These are phyloP conservation scores for Taphrina betulina DNA, from an alignment of 1,139 yeast species.

Conservation along the genomic window DNA sequence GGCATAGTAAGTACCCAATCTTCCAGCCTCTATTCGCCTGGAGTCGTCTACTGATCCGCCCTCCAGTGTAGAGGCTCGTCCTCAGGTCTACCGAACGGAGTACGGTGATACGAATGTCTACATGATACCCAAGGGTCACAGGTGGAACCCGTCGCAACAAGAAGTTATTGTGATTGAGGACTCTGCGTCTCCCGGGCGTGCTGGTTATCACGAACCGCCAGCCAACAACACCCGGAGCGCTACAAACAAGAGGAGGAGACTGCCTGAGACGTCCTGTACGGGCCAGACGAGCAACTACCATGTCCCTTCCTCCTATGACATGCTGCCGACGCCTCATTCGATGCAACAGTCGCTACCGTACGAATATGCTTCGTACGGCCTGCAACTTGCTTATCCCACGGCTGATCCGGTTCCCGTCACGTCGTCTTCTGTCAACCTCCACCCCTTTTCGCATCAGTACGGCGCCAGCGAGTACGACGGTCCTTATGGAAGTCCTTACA, in stretches of 20 bases:
- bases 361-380: background rate
- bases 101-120: too few species aligned
- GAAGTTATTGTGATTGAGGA: constrained; percentile 45
- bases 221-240: constrained; percentile 16
- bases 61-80: constrained; percentile 13
- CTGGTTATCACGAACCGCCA: constrained; percentile 5
- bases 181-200: constrained; percentile 23
- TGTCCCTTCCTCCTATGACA: background rate
- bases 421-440: background rate
- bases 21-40: background rate
- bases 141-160: constrained; percentile 32
- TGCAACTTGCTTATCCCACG: background rate
- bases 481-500: constrained; percentile 3
- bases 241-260: constrained; percentile 1
- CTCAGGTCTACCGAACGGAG: constrained; percentile 1
- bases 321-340: background rate
- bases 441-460: too few species aligned
- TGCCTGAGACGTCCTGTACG: background rate
- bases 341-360: background rate
- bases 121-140: too few species aligned
- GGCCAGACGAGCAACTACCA: background rate
- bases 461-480: background rate
- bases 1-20: constrained; percentile 11
- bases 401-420: background rate
- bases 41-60: background rate